phyloP scores from a whole-genome alignment of 768 basidiomycete species.

The Lactifluus rugatus region DNA sequence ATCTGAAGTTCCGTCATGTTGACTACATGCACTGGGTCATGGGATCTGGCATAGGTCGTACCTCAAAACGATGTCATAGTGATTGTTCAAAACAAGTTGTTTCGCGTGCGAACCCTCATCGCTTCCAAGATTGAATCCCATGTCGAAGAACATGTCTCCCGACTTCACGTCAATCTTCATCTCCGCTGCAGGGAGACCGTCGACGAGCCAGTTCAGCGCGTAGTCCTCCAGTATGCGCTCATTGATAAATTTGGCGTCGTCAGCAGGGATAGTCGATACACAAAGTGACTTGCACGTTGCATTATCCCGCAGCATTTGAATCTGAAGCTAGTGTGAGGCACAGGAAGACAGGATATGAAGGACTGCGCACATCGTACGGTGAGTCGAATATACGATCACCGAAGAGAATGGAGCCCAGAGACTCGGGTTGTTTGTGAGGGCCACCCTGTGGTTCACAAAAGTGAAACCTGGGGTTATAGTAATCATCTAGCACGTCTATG shows the following conservation, averaged over 20 bases:
- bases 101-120: constrained; percentile 50
- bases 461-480: constrained; percentile 77
- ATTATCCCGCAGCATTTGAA: constrained; percentile 73
- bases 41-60: constrained; percentile 24
- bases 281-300: constrained; percentile 73
- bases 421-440: constrained; percentile 66
- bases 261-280: constrained; percentile 43
- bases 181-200: constrained; percentile 89
- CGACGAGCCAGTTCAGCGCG: constrained; percentile 88
- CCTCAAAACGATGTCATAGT: constrained; percentile 82
- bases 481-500: constrained; percentile 57
- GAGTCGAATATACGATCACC: constrained; percentile 92
- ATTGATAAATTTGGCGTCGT: constrained; percentile 84
- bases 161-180: constrained; percentile 76
- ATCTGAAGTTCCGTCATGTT: constrained; percentile 38
- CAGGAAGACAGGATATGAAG: background rate
- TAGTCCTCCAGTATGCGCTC: constrained; percentile 88
- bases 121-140: constrained; percentile 86
- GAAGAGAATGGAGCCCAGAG: constrained; percentile 88
- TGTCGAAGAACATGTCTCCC: constrained; percentile 83
- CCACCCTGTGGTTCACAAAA: constrained; percentile 80
- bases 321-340: constrained; percentile 32
- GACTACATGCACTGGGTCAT: background rate
- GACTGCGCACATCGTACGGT: constrained; percentile 62
- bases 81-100: constrained; percentile 75